A percentile compares a stretch with the other conserved stretches of the same genome.
These are phyloP conservation scores for Rubroboletus satanas DNA, from an alignment of 768 basidiomycete species.

Conservation along the genomic window DNA sequence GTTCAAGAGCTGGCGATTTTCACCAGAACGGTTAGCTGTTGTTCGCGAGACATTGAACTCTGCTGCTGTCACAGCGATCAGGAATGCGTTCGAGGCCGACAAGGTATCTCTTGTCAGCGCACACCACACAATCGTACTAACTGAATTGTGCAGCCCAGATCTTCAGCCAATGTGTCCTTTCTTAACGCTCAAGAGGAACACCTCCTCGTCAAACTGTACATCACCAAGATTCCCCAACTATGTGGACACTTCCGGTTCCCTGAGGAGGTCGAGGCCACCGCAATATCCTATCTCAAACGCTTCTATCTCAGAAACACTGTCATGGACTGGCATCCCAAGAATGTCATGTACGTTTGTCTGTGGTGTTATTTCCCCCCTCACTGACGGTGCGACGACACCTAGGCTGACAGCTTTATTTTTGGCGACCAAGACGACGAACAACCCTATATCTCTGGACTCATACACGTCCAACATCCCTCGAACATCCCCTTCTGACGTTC, in stretches of 20 bases:
- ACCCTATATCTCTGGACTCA: constrained; percentile 80
- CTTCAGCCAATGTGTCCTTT: constrained; percentile 70
- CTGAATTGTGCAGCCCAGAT: constrained; percentile 55
- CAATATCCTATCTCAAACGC: constrained; percentile 86
- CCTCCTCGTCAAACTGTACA: constrained; percentile 83
- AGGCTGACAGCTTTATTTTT: constrained; percentile 96
- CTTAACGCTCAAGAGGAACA: constrained; percentile 76
- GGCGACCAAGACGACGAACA: constrained; percentile 96
- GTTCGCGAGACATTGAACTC: constrained; percentile 68
- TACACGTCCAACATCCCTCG: constrained; percentile 84
- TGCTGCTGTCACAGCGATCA: constrained; percentile 74
- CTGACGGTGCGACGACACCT: constrained; percentile 1
- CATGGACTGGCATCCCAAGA: constrained; percentile 99
- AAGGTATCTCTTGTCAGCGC: constrained; percentile 47
- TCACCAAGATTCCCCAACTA: constrained; percentile 79
- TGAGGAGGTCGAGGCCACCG: constrained; percentile 91
- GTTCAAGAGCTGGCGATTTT: constrained; percentile 87
- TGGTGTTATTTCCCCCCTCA: background rate
- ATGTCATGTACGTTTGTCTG: constrained; percentile 76
- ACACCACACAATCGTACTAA: background rate
- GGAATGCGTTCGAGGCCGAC: constrained; percentile 71
- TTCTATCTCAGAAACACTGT: constrained; percentile 98
- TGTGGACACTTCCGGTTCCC: constrained; percentile 85
- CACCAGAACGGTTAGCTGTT: constrained; percentile 54
- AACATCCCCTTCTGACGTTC: constrained; percentile 75